Base-by-base conservation (phyloP, 495 filamentous ascomycete genomes). In the Pyronema domesticum region DNA sequence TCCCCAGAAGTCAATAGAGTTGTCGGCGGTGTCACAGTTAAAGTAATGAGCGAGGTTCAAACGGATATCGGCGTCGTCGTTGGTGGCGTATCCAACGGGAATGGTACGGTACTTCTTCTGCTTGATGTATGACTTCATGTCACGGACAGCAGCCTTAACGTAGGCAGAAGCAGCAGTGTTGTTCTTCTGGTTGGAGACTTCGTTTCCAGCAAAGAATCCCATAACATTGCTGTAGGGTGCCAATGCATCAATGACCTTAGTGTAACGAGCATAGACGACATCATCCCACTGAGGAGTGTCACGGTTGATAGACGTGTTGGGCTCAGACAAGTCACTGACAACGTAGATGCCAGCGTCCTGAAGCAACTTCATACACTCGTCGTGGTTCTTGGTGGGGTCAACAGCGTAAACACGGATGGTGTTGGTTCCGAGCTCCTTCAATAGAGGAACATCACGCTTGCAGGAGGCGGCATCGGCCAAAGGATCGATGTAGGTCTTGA, bases 161-260 rank as follows among this genome's bases (percentile, higher is more conserved):
- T 82, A 96, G 48, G 89, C 86, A 50, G 82, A 86, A 37, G 89
- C 87, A 57, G 72, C 72, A 23, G 89, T 95, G 69, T 89, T 95
- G 65, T 74, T 80, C 39, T 74, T 69, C 55, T 77, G 75, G 73
- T 96, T 95, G 60, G 86, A 84, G 54, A 96, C 89, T 69, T 98
- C 91, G 67, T 98, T 96, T 50, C 91, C 91, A 23, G 89, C 85
- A 68, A 96, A 95, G 78, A 95, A 98, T 57, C 91, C 91, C 49
- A 98, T 76, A 43, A 81, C 78, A 68, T 98, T 98, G 68, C 73
- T 78, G 70, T 94, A 95, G 57, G 80, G 71, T 45, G 74, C 70
- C 53, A 98, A 69, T 45, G 77, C 75, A 64, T 98, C 88, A 42
- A 98, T 72, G 33, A 98, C 91, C 11, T 61, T 69, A 56, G 83